Evolutionary conservation across 768 basidiomycete species (phyloP).

Genomic region (Austroboletus eburneus): DNA sequence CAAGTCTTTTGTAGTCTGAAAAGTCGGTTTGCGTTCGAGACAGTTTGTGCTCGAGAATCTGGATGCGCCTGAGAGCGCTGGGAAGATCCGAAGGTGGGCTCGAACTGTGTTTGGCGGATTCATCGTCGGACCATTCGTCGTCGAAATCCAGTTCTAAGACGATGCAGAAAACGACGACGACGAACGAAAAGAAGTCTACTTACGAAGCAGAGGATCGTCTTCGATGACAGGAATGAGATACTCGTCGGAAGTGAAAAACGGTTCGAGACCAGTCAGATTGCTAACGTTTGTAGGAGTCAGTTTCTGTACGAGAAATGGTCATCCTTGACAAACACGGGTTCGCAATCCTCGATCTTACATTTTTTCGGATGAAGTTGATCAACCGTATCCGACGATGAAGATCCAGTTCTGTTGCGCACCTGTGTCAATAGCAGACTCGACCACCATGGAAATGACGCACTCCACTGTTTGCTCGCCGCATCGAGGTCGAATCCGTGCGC

Average conservation of each 20-base stretch:
- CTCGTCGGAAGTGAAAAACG: slow-evolving; percentile 68
- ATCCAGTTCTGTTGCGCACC: slow-evolving; percentile 54
- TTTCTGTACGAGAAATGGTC: slow-evolving; percentile 41
- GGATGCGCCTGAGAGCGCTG: slow-evolving; percentile 44
- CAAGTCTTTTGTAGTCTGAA: slow-evolving; percentile 54
- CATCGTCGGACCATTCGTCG: slow-evolving; percentile 72
- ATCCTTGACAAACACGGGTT: neutral
- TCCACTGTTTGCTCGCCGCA: slow-evolving; percentile 43
- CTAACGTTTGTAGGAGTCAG: slow-evolving; percentile 41
- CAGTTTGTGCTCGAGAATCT: slow-evolving; percentile 59
- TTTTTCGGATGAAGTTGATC: slow-evolving; percentile 83
- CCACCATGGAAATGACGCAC: slow-evolving; percentile 37
- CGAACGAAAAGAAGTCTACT: slow-evolving; percentile 25
- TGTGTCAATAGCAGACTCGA: neutral
- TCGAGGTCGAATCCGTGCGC: slow-evolving; percentile 63
- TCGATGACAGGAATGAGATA: slow-evolving; percentile 80
- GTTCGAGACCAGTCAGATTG: slow-evolving; percentile 52
- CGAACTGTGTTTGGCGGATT: slow-evolving; percentile 2
- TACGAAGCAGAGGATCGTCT: slow-evolving; percentile 88
- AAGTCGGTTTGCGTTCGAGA: slow-evolving; percentile 56
- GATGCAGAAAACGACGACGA: neutral
- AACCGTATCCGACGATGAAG: slow-evolving; percentile 75
- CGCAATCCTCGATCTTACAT: slow-evolving; percentile 37
- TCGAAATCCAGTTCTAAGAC: slow-evolving; percentile 59
- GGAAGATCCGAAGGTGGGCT: slow-evolving; percentile 28